These are phyloP conservation scores for Leccinum pachyderme DNA, from an alignment of 1,284 basidiomycete genomes.

Conservation along the genomic window DNA sequence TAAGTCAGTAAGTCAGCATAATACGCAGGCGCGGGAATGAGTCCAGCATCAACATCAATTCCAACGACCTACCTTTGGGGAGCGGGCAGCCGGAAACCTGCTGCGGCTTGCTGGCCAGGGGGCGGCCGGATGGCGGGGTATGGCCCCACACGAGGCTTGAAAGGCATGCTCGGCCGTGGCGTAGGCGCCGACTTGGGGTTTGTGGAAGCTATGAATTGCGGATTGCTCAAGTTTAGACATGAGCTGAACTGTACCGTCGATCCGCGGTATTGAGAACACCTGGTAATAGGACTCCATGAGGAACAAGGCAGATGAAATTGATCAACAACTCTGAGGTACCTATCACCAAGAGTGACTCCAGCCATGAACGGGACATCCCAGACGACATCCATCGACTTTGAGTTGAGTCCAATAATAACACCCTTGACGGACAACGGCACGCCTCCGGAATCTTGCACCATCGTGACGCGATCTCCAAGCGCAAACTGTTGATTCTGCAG, in stretches of 20 bases:
- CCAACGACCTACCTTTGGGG: conserved; percentile 11
- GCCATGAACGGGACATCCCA: conserved; percentile 97
- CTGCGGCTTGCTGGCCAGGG: not conserved
- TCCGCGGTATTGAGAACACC: conserved; percentile 89
- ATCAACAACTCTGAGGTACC: conserved; percentile 44
- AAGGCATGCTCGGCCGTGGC: conserved; percentile 41
- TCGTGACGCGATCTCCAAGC: conserved; percentile 94
- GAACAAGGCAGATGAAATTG: not conserved
- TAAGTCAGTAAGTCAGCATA: conserved; percentile 11
- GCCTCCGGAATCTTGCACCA: conserved; percentile 94
- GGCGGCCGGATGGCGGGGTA: conserved; percentile 57
- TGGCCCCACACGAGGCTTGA: conserved; percentile 69
- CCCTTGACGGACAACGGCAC: conserved; percentile 93
- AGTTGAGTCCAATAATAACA: conserved; percentile 86
- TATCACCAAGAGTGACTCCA: conserved; percentile 82
- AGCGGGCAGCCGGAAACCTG: conserved; percentile 10
- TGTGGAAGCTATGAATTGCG: conserved; percentile 53
- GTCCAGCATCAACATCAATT: not conserved
- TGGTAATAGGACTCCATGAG: conserved; percentile 29
- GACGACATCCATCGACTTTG: conserved; percentile 90
- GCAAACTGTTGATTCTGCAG: conserved; percentile 89
- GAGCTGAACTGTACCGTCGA: conserved; percentile 81
- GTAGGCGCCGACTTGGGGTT: conserved; percentile 47
- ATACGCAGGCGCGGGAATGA: not conserved
- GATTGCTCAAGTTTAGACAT: conserved; percentile 82